These are phyloP conservation scores for Citrus maxima DNA, from an alignment of 345 rosid species.

Conservation along the genomic window DNA sequence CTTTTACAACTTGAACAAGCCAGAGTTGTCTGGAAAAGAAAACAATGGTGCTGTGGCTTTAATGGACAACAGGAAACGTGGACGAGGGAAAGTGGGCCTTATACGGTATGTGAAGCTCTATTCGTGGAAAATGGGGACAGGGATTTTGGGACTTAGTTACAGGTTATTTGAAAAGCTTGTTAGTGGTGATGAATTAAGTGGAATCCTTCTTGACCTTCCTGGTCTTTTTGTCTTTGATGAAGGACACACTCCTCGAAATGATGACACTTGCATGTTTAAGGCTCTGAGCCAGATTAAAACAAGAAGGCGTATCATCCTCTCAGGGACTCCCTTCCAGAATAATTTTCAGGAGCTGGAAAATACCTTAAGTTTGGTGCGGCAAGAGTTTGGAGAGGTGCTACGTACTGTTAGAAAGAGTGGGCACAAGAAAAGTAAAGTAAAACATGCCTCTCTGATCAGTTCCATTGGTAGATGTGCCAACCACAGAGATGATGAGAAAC, in stretches of 20 bases:
- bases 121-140: conserved; percentile 53
- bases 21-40: conserved; percentile 48
- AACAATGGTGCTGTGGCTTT: conserved; percentile 17
- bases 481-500: conserved; percentile 8
- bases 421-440: conserved; percentile 20
- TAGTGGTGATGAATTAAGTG: conserved; percentile 22
- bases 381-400: conserved; percentile 24
- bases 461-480: conserved; percentile 25
- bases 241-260: conserved; percentile 78
- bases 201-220: conserved; percentile 44
- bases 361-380: conserved; percentile 50
- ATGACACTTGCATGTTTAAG: conserved; percentile 51
- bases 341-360: conserved; percentile 67
- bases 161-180: conserved; percentile 54
- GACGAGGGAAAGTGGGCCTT: conserved; percentile 6
- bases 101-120: conserved; percentile 52
- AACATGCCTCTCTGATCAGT: conserved; percentile 27
- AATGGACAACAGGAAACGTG: conserved; percentile 6
- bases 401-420: conserved; percentile 21
- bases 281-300: conserved; percentile 50
- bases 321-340: conserved; percentile 87
- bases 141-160: conserved; percentile 67
- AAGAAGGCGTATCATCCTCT: conserved; percentile 58
- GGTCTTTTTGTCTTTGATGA: conserved; percentile 69
- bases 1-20: conserved; percentile 55